Evolutionary conservation across 768 basidiomycete genomes (phyloP).

Genomic region (Phlebiopsis flavidoalba): DNA sequence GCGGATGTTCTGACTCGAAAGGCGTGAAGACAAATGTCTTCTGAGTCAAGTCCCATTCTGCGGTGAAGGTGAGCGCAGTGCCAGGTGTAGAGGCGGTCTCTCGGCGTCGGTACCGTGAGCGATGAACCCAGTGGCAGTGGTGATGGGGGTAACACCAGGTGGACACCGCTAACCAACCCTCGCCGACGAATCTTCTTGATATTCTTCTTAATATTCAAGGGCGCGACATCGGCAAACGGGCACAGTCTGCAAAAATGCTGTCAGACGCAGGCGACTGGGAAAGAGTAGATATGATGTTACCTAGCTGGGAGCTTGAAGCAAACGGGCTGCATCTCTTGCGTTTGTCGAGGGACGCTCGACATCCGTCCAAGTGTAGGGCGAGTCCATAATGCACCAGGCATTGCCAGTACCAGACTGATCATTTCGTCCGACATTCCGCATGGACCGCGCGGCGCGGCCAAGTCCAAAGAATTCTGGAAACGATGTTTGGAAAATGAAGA

Average conservation of each 20-base stretch:
- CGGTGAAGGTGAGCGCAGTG: constrained; percentile 26
- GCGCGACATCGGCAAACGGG: constrained; percentile 10
- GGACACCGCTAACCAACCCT: constrained; percentile 20
- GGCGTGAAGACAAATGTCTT: constrained; percentile 24
- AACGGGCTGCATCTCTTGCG: not conserved
- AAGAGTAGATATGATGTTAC: not conserved
- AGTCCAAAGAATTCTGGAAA: constrained; percentile 20
- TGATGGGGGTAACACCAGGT: constrained; percentile 21
- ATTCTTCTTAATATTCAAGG: constrained; percentile 10
- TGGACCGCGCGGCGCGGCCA: constrained; percentile 29
- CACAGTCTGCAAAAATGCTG: constrained; percentile 1
- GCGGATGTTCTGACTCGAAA: constrained; percentile 13
- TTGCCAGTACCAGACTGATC: constrained; percentile 22
- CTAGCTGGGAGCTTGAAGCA: constrained; percentile 4
- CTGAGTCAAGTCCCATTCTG: constrained; percentile 24
- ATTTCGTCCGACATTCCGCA: constrained; percentile 17
- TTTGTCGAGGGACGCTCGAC: constrained; percentile 1
- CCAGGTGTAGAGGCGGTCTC: constrained; percentile 9
- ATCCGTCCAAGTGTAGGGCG: constrained; percentile 15
- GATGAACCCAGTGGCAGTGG: constrained; percentile 12
- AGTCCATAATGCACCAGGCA: constrained; percentile 25
- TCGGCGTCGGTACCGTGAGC: not conserved
- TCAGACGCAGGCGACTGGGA: not conserved
- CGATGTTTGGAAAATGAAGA: constrained; percentile 16
- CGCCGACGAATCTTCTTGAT: constrained; percentile 25